A percentile compares a stretch with the other conserved stretches of the same genome.
Conservation (phyloP, 1,284 basidiomycete genomes). For the Ustilago esculenta region DNA sequence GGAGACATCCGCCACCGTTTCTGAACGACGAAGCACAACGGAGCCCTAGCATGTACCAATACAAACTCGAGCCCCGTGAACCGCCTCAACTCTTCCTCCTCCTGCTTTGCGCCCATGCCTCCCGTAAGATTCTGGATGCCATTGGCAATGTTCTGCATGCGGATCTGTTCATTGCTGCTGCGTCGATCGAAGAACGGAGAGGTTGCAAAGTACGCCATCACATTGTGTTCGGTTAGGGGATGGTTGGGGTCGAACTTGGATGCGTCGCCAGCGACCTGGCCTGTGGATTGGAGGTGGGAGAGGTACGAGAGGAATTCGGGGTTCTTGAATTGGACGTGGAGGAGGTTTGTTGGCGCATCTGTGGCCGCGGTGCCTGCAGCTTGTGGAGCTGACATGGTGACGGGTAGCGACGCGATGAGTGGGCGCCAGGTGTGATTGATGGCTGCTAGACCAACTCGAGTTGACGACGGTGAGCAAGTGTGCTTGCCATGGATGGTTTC, state of each 20-base stretch:
- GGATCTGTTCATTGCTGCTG: conserved; percentile 64
- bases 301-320: conserved; percentile 59
- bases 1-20: conserved; percentile 47
- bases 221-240: conserved; percentile 52
- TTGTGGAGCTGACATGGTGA: conserved; percentile 6
- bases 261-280: conserved; percentile 5
- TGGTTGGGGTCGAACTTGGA: conserved; percentile 12
- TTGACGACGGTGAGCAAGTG: no score
- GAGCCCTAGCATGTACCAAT: conserved; percentile 49
- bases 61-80: conserved; percentile 62
- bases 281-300: conserved; percentile 34
- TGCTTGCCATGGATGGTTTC: no score
- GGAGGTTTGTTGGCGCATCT: conserved; percentile 37
- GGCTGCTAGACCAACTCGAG: no score
- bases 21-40: conserved; percentile 57
- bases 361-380: conserved; percentile 2
- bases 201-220: conserved; percentile 61
- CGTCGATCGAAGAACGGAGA: conserved; percentile 62
- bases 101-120: conserved; percentile 20
- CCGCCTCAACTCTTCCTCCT: conserved; percentile 53
- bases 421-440: no score
- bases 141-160: conserved; percentile 63
- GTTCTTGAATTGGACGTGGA: conserved; percentile 61
- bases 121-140: conserved; percentile 11
- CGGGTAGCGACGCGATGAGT: no score